phyloP scores from a whole-genome alignment of 805 yeast genomes.

The Saccharomycopsis oosterbeekiorum region DNA sequence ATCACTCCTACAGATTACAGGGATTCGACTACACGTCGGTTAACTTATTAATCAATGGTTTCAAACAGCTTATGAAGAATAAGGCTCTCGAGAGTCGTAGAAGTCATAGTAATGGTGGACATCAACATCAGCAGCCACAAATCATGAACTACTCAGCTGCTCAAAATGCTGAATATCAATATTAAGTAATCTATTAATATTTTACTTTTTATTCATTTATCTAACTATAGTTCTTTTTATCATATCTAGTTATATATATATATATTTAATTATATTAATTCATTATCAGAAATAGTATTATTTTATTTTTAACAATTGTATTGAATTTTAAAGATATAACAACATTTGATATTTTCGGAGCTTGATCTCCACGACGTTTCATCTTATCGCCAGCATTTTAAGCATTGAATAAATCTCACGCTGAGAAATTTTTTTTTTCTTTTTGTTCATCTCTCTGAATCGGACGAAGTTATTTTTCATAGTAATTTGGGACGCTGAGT shows the following conservation, averaged over 20 bases:
- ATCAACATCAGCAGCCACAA: background rate
- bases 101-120: background rate
- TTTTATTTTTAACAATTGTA: too few relatives aligned
- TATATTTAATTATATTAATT: too few relatives aligned
- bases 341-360: background rate
- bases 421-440: background rate
- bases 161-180: background rate
- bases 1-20: constrained; percentile 74
- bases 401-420: background rate
- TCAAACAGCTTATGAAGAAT: constrained; percentile 51
- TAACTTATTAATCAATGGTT: constrained; percentile 84
- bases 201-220: background rate
- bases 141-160: background rate
- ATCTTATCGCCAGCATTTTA: background rate
- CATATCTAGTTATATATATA: background rate
- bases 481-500: too few relatives aligned
- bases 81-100: constrained; percentile 2
- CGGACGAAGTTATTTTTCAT: background rate
- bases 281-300: background rate
- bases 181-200: background rate
- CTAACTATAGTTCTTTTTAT: background rate
- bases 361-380: background rate
- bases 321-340: too few relatives aligned
- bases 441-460: background rate
- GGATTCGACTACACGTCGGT: constrained; percentile 84